These are phyloP conservation scores for Rhynchosporium agropyri DNA, from an alignment of 2,329 filamentous ascomycete genomes.

Conservation along the genomic window DNA sequence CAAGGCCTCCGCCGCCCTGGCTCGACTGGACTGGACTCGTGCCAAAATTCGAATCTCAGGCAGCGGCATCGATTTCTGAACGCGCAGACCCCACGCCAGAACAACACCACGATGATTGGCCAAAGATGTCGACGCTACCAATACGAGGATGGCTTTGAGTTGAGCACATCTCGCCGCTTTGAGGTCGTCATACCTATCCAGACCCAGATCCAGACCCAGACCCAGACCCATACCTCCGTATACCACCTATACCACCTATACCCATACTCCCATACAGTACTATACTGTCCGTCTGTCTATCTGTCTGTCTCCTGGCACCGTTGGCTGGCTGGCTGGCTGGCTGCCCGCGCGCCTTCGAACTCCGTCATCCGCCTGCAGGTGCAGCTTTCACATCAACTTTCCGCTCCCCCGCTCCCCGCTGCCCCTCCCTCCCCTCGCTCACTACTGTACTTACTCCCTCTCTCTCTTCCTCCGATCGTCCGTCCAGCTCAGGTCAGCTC, in stretches of 20 bases:
- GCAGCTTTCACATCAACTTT: background rate
- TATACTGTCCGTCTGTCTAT: too few species aligned
- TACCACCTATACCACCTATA: too few species aligned
- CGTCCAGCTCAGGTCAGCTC: background rate
- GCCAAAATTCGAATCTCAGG: background rate
- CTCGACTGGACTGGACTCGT: background rate
- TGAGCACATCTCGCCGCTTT: constrained; percentile 18
- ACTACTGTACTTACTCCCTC: background rate
- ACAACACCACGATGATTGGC: background rate
- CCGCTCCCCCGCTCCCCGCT: background rate
- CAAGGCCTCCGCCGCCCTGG: background rate
- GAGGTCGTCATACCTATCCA: background rate
- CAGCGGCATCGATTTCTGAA: constrained; percentile 15
- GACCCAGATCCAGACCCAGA: too few species aligned
- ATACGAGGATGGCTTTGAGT: background rate
- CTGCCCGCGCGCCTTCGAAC: too few species aligned
- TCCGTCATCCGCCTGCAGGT: too few species aligned
- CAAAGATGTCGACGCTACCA: constrained; percentile 3
- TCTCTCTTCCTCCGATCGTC: too few species aligned
- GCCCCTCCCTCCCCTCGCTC: background rate
- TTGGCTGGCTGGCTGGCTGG: too few species aligned
- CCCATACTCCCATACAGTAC: too few species aligned
- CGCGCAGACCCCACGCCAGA: constrained; percentile 6
- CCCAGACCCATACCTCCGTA: too few species aligned
- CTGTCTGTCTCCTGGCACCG: too few species aligned